Evolutionary conservation across 1,284 basidiomycete genomes (phyloP), one percentile per base, ranked within the genome.

Genomic region (Pascua guehoae): DNA sequence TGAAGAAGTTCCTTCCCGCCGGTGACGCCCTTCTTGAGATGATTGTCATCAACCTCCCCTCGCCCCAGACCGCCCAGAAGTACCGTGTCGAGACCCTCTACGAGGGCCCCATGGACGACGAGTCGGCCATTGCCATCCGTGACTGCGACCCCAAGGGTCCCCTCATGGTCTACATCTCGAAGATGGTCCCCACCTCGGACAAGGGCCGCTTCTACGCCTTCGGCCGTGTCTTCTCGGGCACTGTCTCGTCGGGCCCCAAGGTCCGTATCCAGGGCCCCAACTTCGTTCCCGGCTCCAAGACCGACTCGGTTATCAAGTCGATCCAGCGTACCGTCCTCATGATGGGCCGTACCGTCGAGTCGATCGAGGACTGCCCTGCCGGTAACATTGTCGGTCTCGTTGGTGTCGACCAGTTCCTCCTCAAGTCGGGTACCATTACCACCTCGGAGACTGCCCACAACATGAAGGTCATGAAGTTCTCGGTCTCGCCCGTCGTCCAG

Each of bases 131-230:
- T 72, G 91, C 87, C 83, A 96, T 99, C 82, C 88, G 96, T 66
- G 94, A 98, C 81, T 99, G 96, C 79, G 91, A 98, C 81, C 88
- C 96, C 78, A 90, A 88, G 64, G 96, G 87, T 65, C 96, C 96
- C 66, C 88, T 99, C 68, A 94, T 98, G 79, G 86, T 97, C 70
- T 99, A 99, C 82, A 85, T 99, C 81, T 98, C 96, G 72, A 98
- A 98, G 87, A 98, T 99, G 96, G 95, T 98, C 68, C 96, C 96
- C 66, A 98, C 96, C 58, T 96, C 95, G 71, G 96, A 99, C 82
- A 98, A 98, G 83, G 96, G 96, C 75, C 94, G 96, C 66, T 99
- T 98, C 89, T 98, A 98, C 81, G 96, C 96, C 67, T 98, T 99
- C 80, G 96, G 96, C 81, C 96, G 96, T 86, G 88, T 99, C 83